phyloP scores from a whole-genome alignment of 345 rosid genomes.

The Eucalyptus lansdowneana region DNA sequence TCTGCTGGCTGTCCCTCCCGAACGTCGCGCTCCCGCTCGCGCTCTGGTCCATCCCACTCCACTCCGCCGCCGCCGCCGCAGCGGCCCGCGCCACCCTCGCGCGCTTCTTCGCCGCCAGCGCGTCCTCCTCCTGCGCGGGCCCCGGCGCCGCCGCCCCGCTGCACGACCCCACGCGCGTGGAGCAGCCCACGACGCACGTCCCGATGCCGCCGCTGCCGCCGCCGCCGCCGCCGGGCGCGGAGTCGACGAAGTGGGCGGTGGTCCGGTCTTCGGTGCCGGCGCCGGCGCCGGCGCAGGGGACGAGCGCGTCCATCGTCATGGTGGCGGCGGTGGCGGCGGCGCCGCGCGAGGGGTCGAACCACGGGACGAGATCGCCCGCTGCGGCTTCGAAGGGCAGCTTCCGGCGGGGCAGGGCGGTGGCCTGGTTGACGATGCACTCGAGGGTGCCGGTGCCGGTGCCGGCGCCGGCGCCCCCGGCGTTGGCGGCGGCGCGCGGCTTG shows the following conservation, averaged over 20 bases:
- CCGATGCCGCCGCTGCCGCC: not conserved
- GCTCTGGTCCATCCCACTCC: constrained; percentile 58
- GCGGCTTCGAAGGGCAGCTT: not conserved
- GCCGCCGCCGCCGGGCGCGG: not conserved
- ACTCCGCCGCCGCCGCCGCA: constrained; percentile 18
- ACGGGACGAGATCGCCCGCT: constrained; percentile 32
- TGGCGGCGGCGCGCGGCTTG: not conserved
- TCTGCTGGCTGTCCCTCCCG: constrained; percentile 25
- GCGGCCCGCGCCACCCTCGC: constrained; percentile 28
- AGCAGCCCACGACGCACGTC: constrained; percentile 23
- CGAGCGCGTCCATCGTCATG: constrained; percentile 65
- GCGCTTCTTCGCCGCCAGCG: constrained; percentile 2
- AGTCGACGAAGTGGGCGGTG: not conserved
- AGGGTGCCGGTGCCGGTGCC: constrained; percentile 70
- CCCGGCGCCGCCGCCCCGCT: constrained; percentile 2
- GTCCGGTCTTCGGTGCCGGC: not conserved
- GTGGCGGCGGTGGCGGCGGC: constrained; percentile 11
- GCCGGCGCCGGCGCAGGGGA: constrained; percentile 32
- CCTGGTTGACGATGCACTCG: constrained; percentile 89
- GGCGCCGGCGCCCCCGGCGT: not conserved
- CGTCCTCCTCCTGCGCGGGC: not conserved
- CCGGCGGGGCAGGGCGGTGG: constrained; percentile 12
- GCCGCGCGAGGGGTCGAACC: constrained; percentile 27
- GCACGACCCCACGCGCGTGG: constrained; percentile 54
- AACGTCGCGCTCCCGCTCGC: constrained; percentile 49